Evolutionary conservation across 2,329 filamentous ascomycete genomes (phyloP).

Genomic region (Keithomyces neogunnii): DNA sequence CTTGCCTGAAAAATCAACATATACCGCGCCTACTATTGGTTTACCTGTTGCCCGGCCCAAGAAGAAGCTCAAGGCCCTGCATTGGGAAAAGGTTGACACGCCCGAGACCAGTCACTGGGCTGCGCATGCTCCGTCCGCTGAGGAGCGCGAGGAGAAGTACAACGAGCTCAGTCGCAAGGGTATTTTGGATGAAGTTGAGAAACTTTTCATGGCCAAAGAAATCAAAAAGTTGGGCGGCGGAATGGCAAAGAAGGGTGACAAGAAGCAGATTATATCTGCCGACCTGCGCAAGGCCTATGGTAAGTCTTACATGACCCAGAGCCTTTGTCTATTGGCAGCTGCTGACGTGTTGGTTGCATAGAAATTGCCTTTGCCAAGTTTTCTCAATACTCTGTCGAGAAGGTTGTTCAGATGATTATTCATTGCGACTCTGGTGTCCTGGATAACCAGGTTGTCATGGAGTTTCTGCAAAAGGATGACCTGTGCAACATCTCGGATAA

Average conservation of each 20-base stretch:
- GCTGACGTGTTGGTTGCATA: slow-evolving; percentile 15
- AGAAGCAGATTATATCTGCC: slow-evolving; percentile 92
- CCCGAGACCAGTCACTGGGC: slow-evolving; percentile 92
- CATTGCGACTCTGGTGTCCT: slow-evolving; percentile 87
- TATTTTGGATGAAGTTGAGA: slow-evolving; percentile 95
- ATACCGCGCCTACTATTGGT: slow-evolving; percentile 48
- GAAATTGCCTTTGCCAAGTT: slow-evolving; percentile 92
- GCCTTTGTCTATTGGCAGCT: not conserved
- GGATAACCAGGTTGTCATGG: slow-evolving; percentile 88
- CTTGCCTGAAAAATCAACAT: slow-evolving; percentile 54
- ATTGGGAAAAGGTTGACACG: slow-evolving; percentile 98
- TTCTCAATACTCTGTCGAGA: slow-evolving; percentile 74
- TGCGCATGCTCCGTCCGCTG: slow-evolving; percentile 71
- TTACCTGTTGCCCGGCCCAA: slow-evolving; percentile 81
- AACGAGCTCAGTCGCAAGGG: slow-evolving; percentile 87
- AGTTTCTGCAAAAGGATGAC: slow-evolving; percentile 89
- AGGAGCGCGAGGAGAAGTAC: slow-evolving; percentile 93
- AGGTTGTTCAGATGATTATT: slow-evolving; percentile 86
- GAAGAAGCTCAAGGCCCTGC: slow-evolving; percentile 98
- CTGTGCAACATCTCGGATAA: slow-evolving; percentile 90
- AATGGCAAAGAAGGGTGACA: slow-evolving; percentile 74
- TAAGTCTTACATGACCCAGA: slow-evolving; percentile 26
- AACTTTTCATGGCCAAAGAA: slow-evolving; percentile 94
- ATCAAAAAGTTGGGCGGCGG: slow-evolving; percentile 76
- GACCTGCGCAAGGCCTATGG: slow-evolving; percentile 83